A percentile compares a stretch with the other conserved stretches of the same genome.
These are phyloP conservation scores for Blumeria hordei DNA, from an alignment of 2,329 filamentous ascomycete genomes.

Conservation along the genomic window DNA sequence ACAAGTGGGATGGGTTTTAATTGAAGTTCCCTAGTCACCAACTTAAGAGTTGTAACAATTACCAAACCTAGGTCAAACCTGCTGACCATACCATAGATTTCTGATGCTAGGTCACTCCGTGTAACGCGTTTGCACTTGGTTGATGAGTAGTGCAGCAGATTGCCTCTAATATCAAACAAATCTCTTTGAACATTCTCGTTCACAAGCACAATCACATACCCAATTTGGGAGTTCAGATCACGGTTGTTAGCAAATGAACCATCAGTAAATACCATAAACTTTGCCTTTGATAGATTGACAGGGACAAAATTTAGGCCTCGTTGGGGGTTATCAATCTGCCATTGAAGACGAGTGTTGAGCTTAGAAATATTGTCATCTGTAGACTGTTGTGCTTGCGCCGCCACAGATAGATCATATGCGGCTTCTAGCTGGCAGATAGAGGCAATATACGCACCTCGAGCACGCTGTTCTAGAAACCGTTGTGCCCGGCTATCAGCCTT, in stretches of 20 bases:
- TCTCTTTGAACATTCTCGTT: background rate
- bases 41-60: background rate
- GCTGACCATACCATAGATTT: constrained; percentile 3
- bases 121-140: constrained; percentile 4
- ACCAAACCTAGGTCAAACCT: constrained; percentile 1
- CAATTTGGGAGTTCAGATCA: constrained; percentile 1
- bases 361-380: background rate
- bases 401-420: constrained; percentile 2
- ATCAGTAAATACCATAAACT: constrained; percentile 1
- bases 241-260: constrained; percentile 1
- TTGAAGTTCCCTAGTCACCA: background rate
- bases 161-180: background rate
- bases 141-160: constrained; percentile 1
- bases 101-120: constrained; percentile 3
- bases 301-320: background rate
- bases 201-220: background rate
- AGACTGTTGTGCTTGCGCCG: background rate
- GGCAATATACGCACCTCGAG: constrained; percentile 1
- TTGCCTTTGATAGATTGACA: background rate
- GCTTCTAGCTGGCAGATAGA: constrained; percentile 3
- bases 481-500: background rate
- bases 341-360: background rate
- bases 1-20: background rate
- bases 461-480: background rate
- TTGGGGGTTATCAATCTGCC: background rate